A percentile compares a stretch with the other conserved stretches of the same genome.
Conservation (phyloP, 2,329 filamentous ascomycete species). For the Huntiella omanensis region DNA sequence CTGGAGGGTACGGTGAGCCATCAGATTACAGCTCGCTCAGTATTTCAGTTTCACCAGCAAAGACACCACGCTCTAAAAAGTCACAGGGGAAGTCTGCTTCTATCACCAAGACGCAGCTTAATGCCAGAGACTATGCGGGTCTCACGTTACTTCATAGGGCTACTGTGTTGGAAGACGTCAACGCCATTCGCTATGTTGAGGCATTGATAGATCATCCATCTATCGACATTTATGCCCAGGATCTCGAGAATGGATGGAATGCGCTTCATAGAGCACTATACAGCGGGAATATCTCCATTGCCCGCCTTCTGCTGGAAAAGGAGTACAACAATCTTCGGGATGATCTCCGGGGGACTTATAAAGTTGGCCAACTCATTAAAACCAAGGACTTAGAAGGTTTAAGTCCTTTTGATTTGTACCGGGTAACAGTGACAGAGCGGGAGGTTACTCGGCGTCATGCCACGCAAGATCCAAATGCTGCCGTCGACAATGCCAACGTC, state of each 20-base stretch:
- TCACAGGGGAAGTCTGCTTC: constrained; percentile 24
- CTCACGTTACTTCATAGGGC: constrained; percentile 72
- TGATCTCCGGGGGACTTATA: constrained; percentile 29
- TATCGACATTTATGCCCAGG: constrained; percentile 71
- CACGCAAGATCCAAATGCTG: not conserved
- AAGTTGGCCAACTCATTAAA: constrained; percentile 64
- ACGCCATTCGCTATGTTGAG: constrained; percentile 54
- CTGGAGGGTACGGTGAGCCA: constrained; percentile 18
- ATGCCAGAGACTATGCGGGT: constrained; percentile 64
- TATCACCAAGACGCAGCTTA: constrained; percentile 49
- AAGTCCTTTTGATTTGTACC: constrained; percentile 85
- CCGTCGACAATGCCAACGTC: constrained; percentile 14
- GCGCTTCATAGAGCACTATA: constrained; percentile 82
- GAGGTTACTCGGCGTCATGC: constrained; percentile 23
- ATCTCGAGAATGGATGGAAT: constrained; percentile 90
- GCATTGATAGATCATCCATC: constrained; percentile 66
- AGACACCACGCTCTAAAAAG: constrained; percentile 30
- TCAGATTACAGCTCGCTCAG: constrained; percentile 19
- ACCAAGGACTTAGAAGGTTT: constrained; percentile 91
- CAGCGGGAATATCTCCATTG: constrained; percentile 71
- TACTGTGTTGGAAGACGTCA: constrained; percentile 53
- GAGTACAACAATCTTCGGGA: constrained; percentile 32
- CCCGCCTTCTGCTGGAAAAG: constrained; percentile 60
- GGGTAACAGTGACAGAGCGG: constrained; percentile 34
- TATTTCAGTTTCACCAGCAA: constrained; percentile 1